Conservation (phyloP, 2,329 filamentous ascomycete species). For the Nemania diffusa region DNA sequence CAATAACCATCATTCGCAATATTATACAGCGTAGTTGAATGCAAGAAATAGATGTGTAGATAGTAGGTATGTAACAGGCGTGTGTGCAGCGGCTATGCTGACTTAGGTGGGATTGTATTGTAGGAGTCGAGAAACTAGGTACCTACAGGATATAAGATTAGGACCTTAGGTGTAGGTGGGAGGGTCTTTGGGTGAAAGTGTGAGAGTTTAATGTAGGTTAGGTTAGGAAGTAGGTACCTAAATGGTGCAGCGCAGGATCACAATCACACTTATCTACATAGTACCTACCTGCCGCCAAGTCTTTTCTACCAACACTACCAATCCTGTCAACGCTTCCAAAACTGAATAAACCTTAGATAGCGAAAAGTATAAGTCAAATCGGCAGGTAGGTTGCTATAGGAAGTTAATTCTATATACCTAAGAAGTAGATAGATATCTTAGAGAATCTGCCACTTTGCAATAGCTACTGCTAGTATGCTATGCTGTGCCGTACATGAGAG, state of each 20-base stretch:
- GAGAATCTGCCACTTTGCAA: not conserved
- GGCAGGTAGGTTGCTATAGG: too few species aligned
- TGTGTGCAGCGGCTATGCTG: constrained; percentile 9
- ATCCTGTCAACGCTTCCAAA: too few species aligned
- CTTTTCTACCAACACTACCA: too few species aligned
- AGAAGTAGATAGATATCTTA: too few species aligned
- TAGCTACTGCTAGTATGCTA: not conserved
- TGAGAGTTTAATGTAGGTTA: not conserved
- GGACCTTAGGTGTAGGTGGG: constrained; percentile 4
- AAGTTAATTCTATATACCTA: not conserved
- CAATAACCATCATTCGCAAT: constrained; percentile 1
- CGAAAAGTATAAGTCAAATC: too few species aligned
- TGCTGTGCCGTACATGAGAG: not conserved
- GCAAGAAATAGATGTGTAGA: constrained; percentile 6
- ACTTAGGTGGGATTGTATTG: constrained; percentile 24
- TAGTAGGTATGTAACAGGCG: constrained; percentile 4
- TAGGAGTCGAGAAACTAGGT: constrained; percentile 18
- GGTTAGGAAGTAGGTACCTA: constrained; percentile 14
- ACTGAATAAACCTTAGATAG: too few species aligned
- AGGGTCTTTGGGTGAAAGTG: constrained; percentile 5
- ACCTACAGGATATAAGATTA: constrained; percentile 10
- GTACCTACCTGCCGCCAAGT: too few species aligned
- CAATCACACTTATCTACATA: constrained; percentile 11
- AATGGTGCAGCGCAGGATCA: not conserved
- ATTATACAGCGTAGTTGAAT: constrained; percentile 14